Conservation (phyloP, 371 early-diverging fungal genomes). For the Apophysomyces trapeziformis region DNA sequence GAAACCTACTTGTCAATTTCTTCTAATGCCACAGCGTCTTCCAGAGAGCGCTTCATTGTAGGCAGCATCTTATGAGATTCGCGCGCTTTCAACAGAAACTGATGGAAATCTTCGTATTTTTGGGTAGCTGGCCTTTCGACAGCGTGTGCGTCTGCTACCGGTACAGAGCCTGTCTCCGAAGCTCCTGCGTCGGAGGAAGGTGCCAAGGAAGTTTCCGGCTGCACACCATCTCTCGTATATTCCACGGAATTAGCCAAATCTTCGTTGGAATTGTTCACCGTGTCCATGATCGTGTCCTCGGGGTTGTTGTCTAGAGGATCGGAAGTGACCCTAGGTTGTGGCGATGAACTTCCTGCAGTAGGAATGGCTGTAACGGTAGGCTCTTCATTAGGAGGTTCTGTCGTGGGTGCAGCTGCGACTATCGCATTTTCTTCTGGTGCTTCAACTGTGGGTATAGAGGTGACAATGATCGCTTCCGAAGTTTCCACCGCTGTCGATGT, state of each 20-base stretch:
- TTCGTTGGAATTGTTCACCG: too few relatives aligned
- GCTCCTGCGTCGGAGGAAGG: too few relatives aligned
- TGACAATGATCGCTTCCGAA: not conserved
- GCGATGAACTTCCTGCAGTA: not conserved
- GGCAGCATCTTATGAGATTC: constrained; percentile 1
- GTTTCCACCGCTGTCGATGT: not conserved
- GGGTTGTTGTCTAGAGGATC: too few relatives aligned
- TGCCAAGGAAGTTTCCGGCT: too few relatives aligned
- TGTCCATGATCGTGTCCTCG: too few relatives aligned
- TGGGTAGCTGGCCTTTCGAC: not conserved
- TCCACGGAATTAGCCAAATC: too few relatives aligned
- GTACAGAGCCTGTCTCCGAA: not conserved
- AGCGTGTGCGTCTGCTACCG: not conserved
- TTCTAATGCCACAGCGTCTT: not conserved
- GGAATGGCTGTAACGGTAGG: not conserved
- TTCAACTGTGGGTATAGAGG: not conserved
- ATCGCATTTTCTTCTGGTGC: not conserved
- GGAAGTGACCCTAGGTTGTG: too few relatives aligned
- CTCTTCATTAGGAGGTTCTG: not conserved
- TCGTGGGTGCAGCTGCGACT: not conserved
- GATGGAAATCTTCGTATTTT: not conserved
- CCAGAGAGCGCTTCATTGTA: not conserved
- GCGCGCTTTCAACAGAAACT: not conserved
- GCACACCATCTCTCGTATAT: too few relatives aligned
- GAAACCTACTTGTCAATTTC: not conserved